Evolutionary conservation across 2,329 filamentous ascomycete species (phyloP).

Genomic region (Colletotrichum simmondsii): DNA sequence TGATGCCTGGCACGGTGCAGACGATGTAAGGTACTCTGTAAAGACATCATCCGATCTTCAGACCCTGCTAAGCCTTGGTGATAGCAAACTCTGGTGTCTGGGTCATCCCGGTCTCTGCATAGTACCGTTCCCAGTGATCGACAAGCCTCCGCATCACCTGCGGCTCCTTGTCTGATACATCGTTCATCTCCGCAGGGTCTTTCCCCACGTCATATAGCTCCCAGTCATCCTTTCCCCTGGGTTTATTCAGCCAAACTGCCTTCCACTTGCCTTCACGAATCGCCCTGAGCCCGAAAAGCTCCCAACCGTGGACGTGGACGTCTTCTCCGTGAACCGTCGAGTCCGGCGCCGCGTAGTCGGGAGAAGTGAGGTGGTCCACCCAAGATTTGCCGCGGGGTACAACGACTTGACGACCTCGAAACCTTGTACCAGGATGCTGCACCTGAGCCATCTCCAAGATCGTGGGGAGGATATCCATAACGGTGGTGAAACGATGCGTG

Average conservation of each 20-base stretch:
- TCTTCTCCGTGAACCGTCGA: conserved; percentile 52
- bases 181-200: conserved; percentile 63
- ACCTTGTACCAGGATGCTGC: conserved; percentile 50
- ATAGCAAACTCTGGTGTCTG: conserved; percentile 13
- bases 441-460: conserved; percentile 57
- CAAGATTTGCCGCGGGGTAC: conserved; percentile 61
- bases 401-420: conserved; percentile 59
- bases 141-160: neutral
- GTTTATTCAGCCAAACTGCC: conserved; percentile 66
- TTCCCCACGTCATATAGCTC: conserved; percentile 64
- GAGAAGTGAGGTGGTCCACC: conserved; percentile 47
- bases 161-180: conserved; percentile 49
- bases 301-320: conserved; percentile 65
- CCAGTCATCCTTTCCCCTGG: conserved; percentile 60
- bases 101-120: conserved; percentile 17
- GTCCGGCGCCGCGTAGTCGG: conserved; percentile 37
- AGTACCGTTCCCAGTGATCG: conserved; percentile 11
- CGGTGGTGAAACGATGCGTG: conserved; percentile 58
- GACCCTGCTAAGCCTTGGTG: conserved; percentile 5
- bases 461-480: conserved; percentile 62
- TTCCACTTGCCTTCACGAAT: conserved; percentile 68
- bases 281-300: conserved; percentile 62
- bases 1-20: too few species aligned
- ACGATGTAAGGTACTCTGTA: neutral
- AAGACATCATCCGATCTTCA: conserved; percentile 8